Conservation (phyloP, 495 filamentous ascomycete species). For the Amphirosellinia nigrospora region DNA sequence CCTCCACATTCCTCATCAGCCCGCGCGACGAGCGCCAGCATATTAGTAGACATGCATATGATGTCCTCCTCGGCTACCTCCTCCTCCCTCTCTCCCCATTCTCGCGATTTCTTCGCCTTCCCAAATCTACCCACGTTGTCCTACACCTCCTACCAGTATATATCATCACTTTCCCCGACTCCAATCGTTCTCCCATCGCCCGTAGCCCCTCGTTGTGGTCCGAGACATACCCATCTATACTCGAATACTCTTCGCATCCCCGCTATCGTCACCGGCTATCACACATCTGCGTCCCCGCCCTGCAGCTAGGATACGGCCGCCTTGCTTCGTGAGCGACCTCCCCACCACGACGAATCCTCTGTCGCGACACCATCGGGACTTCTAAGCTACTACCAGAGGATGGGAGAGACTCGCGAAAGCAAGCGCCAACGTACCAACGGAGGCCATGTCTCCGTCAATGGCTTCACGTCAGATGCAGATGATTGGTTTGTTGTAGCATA, state of each 20-base stretch:
- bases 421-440: conserved; percentile 28
- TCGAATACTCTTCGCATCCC: conserved; percentile 20
- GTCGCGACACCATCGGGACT: conserved; percentile 8
- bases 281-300: conserved; percentile 25
- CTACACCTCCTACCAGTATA: background rate
- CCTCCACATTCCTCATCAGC: conserved; percentile 11
- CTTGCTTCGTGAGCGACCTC: conserved; percentile 29
- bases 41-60: background rate
- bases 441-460: conserved; percentile 19
- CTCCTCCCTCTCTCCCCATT: conserved; percentile 29
- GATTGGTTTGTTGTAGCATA: conserved; percentile 65
- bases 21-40: background rate
- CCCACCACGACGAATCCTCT: background rate
- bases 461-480: conserved; percentile 21
- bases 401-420: conserved; percentile 28
- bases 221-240: conserved; percentile 25
- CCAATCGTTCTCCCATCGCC: background rate
- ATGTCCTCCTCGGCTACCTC: conserved; percentile 27
- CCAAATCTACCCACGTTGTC: conserved; percentile 6
- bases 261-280: conserved; percentile 32
- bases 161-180: background rate
- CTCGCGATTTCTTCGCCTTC: conserved; percentile 22
- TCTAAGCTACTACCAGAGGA: conserved; percentile 20
- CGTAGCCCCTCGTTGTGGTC: conserved; percentile 20
- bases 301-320: conserved; percentile 39